Base-by-base conservation (phyloP, 176 grass and related monocot species). In the Cocos nucifera region DNA sequence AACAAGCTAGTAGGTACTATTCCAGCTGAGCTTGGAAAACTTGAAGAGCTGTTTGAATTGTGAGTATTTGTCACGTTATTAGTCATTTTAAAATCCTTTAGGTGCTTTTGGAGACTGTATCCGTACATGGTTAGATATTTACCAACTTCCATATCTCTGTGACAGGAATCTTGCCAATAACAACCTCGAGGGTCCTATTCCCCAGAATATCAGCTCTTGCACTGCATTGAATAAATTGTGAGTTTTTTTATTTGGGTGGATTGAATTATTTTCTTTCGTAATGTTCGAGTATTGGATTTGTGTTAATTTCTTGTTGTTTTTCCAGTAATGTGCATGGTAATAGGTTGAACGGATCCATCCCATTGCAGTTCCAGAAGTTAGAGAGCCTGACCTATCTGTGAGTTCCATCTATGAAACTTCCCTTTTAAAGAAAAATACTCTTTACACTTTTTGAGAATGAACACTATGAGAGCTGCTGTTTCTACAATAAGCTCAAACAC, bases 161-260 rank as follows among this genome's bases (percentile, higher is more conserved):
- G 5, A 30, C 66, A 98, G 94, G 73, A 92, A 98, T 81, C 84
- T 98, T 70, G 94, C 94, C 29, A 93, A 89, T 58, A 98, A 98
- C 73, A 85, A 86, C 54, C 81, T 98, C 27, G 77, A 83, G 50
- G 88, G 88, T 19, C 85, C 75, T 69, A 98, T 98, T 89, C 94
- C 94, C 22, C 51, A 77, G 59, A 90, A 83, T 68, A 89, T 98
- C 67, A 98, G 94, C 61, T 98, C 77, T 18, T 98, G 88, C 58
- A 93, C 82, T 57, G 94, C 94, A 59, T 62, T 98, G 32, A 98
- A 98, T 75, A 98, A 98, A 79, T 86, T 98, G 94, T 98, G 78
- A 92, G 87, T 79, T 73, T 27, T 48, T 16, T 57, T 48, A 0
- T 21, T 23, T 57, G 26, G 57, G 52, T 51, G 22, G 15, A 3